A percentile compares a stretch with the other conserved stretches of the same genome.
Conservation (phyloP, 371 early-diverging fungal species). For the Gilbertella persicaria region DNA sequence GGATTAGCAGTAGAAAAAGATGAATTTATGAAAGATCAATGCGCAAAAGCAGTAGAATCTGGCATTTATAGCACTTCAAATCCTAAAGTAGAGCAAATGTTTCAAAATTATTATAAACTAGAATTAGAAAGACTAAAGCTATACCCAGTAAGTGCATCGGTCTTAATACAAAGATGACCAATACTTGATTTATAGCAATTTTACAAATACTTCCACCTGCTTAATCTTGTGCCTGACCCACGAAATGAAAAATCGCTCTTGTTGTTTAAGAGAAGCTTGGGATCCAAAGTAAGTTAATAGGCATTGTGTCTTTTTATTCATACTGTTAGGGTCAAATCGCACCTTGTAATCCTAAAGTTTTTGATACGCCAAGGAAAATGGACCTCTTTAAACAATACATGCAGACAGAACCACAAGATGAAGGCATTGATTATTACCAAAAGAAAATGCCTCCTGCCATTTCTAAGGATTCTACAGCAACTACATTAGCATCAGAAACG, state of each 20-base stretch:
- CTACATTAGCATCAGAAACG: background rate
- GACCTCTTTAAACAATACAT: conserved; percentile 12
- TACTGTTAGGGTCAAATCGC: conserved; percentile 6
- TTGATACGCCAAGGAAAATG: conserved; percentile 2
- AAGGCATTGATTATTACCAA: conserved; percentile 3
- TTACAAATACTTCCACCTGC: conserved; percentile 6
- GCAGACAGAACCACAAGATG: background rate
- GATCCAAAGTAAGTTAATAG: background rate
- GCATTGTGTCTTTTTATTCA: background rate
- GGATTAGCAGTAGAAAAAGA: conserved; percentile 8
- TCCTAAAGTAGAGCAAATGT: background rate
- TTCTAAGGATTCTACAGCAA: background rate
- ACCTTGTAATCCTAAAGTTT: conserved; percentile 1
- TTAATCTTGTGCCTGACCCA: background rate
- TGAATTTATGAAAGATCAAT: conserved; percentile 9
- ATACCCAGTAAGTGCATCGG: conserved; percentile 10
- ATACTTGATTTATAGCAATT: too few relatives aligned
- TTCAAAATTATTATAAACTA: background rate
- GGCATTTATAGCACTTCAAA: conserved; percentile 11
- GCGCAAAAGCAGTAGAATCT: background rate
- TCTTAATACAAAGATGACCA: too few relatives aligned
- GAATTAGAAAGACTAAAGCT: conserved; percentile 6
- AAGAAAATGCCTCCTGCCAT: conserved; percentile 4
- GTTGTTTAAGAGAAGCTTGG: conserved; percentile 5
- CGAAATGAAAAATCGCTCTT: conserved; percentile 1